Conservation (phyloP, 495 filamentous ascomycete species). For the Tuber umbilicatum region DNA sequence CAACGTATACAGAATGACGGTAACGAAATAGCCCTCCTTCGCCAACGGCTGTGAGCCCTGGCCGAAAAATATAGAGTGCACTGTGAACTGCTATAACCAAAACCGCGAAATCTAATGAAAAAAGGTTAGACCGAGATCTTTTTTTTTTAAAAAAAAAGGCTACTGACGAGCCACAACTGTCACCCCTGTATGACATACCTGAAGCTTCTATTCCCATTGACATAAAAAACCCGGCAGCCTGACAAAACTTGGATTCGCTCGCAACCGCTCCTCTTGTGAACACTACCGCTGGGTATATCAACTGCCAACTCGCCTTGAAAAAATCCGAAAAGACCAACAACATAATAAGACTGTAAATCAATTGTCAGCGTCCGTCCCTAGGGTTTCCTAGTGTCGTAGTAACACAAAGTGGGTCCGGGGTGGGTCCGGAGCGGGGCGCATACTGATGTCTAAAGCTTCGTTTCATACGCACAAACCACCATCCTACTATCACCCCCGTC, state of each 20-base stretch:
- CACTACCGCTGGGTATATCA: conserved; percentile 56
- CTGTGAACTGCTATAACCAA: conserved; percentile 67
- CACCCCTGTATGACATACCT: conserved; percentile 43
- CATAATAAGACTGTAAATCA: conserved; percentile 56
- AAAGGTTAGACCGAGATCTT: conserved; percentile 14
- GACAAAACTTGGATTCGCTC: conserved; percentile 55
- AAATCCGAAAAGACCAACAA: conserved; percentile 62
- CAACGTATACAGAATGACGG: conserved; percentile 51
- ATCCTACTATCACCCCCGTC: conserved; percentile 44
- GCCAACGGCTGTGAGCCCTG: conserved; percentile 44
- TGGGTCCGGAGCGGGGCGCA: conserved; percentile 33
- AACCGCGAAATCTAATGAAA: conserved; percentile 55
- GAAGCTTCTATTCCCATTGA: conserved; percentile 60
- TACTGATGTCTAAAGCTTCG: conserved; percentile 68
- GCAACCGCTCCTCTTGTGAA: conserved; percentile 46
- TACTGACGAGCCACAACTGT: background rate
- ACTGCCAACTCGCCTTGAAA: conserved; percentile 60
- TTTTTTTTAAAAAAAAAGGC: background rate
- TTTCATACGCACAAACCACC: conserved; percentile 70
- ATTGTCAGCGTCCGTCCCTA: conserved; percentile 31
- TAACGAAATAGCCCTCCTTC: conserved; percentile 62
- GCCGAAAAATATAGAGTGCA: conserved; percentile 59
- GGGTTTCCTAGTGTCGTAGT: background rate
- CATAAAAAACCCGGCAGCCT: conserved; percentile 60
- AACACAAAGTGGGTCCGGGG: background rate